phyloP scores from a whole-genome alignment of 345 rosid species.

The Lepidium didymum region DNA sequence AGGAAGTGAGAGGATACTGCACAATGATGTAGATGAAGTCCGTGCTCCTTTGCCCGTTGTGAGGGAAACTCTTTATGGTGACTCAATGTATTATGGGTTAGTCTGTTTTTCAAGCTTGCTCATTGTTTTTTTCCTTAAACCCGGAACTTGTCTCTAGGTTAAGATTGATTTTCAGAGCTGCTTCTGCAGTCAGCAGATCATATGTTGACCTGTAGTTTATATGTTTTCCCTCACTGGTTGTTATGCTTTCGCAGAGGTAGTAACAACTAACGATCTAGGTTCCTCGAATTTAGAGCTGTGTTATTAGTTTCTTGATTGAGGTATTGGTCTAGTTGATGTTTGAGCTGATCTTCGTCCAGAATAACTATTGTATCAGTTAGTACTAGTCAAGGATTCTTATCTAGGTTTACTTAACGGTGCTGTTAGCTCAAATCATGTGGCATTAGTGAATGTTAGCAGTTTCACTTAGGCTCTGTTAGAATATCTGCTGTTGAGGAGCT shows the following conservation, averaged over 20 bases:
- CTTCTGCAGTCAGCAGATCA: not conserved
- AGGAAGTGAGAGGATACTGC: slow-evolving; percentile 35
- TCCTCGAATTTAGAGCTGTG: not conserved
- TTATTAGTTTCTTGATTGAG: not conserved
- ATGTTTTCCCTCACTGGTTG: not conserved
- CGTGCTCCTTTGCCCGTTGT: slow-evolving; percentile 94
- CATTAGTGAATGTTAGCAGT: not conserved
- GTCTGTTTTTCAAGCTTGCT: not conserved
- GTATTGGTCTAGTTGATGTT: not conserved
- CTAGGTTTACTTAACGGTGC: not conserved
- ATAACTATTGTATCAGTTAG: not conserved
- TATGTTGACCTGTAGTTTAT: not conserved
- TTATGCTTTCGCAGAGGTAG: not conserved
- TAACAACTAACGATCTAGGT: not conserved
- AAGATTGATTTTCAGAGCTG: not conserved
- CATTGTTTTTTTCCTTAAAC: not conserved
- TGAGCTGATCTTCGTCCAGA: not conserved
- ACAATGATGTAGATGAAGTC: slow-evolving; percentile 54
- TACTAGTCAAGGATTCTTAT: not conserved
- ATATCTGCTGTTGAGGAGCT: not conserved
- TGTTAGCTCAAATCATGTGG: not conserved
- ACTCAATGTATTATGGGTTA: slow-evolving; percentile 56
- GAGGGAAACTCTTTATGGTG: slow-evolving; percentile 93
- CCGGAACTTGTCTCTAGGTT: not conserved
- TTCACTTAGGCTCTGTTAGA: not conserved